phyloP scores from a whole-genome alignment of 495 filamentous ascomycete genomes.

The Neurospora sp. region DNA sequence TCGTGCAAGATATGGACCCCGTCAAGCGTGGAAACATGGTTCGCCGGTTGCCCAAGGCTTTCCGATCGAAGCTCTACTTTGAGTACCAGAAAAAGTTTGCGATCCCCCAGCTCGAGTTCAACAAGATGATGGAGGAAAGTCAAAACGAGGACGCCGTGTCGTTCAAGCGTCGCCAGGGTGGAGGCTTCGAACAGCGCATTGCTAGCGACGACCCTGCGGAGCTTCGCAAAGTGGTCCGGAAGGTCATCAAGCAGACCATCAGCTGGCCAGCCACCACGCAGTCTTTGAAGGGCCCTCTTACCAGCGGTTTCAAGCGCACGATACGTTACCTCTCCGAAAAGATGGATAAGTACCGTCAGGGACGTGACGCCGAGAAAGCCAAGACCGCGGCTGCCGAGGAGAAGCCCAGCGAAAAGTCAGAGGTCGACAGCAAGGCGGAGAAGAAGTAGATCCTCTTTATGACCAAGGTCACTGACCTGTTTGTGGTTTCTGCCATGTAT shows the following conservation, averaged over 20 bases:
- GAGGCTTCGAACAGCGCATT: slow-evolving; percentile 76
- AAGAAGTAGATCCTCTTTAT: slow-evolving; percentile 6
- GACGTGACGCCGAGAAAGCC: slow-evolving; percentile 15
- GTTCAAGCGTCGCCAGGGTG: slow-evolving; percentile 65
- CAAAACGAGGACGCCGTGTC: slow-evolving; percentile 57
- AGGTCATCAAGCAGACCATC: slow-evolving; percentile 75
- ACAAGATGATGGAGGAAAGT: slow-evolving; percentile 70
- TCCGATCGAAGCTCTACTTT: slow-evolving; percentile 85
- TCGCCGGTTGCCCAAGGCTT: slow-evolving; percentile 74
- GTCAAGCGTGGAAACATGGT: slow-evolving; percentile 91
- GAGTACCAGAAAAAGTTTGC: slow-evolving; percentile 82
- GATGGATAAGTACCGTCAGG: slow-evolving; percentile 56
- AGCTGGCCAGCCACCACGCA: slow-evolving; percentile 83
- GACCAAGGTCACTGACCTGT: neutral
- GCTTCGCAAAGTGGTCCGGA: slow-evolving; percentile 55
- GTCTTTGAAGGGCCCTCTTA: slow-evolving; percentile 69
- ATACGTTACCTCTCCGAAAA: slow-evolving; percentile 79
- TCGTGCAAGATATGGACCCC: slow-evolving; percentile 87
- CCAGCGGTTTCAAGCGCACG: slow-evolving; percentile 56
- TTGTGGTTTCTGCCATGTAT: neutral
- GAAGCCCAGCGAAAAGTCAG: neutral
- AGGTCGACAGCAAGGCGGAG: neutral
- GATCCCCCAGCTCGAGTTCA: slow-evolving; percentile 74
- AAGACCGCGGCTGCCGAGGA: slow-evolving; percentile 2
- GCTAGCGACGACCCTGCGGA: slow-evolving; percentile 53